phyloP scores from a whole-genome alignment of 1,139 yeast species.

The Blastobotrys serpentis region DNA sequence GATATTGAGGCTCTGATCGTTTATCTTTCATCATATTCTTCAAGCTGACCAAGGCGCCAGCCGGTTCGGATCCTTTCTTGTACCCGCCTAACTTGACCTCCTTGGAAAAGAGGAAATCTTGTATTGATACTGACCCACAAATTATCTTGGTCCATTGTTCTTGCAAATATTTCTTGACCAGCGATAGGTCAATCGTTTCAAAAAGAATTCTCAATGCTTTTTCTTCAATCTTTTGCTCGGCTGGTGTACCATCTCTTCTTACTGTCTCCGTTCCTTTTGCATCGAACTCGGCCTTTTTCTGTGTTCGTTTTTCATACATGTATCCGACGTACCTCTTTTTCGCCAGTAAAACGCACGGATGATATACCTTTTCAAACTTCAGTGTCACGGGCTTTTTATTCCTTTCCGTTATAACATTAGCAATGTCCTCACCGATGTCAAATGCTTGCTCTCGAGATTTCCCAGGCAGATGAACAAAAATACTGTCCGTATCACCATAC shows the following conservation, averaged over 20 bases:
- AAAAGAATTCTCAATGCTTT: conserved; percentile 65
- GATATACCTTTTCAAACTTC: conserved; percentile 90
- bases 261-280: conserved; percentile 97
- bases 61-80: conserved; percentile 71
- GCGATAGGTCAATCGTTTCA: conserved; percentile 67
- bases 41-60: conserved; percentile 83
- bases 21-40: conserved; percentile 62
- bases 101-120: conserved; percentile 89
- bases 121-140: conserved; percentile 59
- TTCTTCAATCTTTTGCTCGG: conserved; percentile 81
- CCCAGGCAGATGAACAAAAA: conserved; percentile 89
- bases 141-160: conserved; percentile 66
- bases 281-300: conserved; percentile 67
- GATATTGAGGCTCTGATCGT: conserved; percentile 79
- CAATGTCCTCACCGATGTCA: conserved; percentile 66
- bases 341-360: conserved; percentile 77
- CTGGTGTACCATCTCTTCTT: conserved; percentile 90
- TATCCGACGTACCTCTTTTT: conserved; percentile 92
- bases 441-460: conserved; percentile 76
- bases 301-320: conserved; percentile 60
- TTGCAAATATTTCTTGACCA: conserved; percentile 62
- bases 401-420: conserved; percentile 56
- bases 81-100: conserved; percentile 85
- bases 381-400: conserved; percentile 81
- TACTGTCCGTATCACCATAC: conserved; percentile 94